Evolutionary conservation across 768 basidiomycete genomes (phyloP), one percentile per base, ranked within the genome.

Genomic region (Tylopilus sp.): DNA sequence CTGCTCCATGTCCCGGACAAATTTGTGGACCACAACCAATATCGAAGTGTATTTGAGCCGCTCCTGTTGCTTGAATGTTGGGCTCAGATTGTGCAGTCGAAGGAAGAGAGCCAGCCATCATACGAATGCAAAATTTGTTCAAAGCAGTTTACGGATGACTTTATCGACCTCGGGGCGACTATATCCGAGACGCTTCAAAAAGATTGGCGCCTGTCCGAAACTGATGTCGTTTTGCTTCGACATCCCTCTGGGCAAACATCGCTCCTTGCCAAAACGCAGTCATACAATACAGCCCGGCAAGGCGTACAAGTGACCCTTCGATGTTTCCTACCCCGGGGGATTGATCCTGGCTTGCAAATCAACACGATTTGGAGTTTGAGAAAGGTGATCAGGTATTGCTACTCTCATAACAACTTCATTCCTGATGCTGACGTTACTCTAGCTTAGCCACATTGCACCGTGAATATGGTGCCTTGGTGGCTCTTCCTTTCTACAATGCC

Each of bases 371-470:
- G 95, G 91, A 71, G 73, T 36, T 49, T 98, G 39, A 79, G 77
- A 57, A 95, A 91, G 66, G 79, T 95, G 17, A 79, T 93, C 53
- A 89, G 88, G 95, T 94, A 59, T 22, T 35, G 33, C 12, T 28
- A 39, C 48, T 49, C 30, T 12, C 30, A 40, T 15, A 26, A 20
- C 52, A 18, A 3, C 30, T 41, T 18, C 11, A 47, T 36, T 23
- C 11, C 11, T 31, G 51, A 57, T 46, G n/a, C 46, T 53, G 20
- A 61, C 33, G 1, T 40, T 49, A 38, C 40, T 43, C 23, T 45
- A 99, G 97, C 56, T 71, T 99, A 57, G 91, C 86, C 55, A 99
- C 97, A 0, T 74, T 95, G 22, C 82, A 93, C 59, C 86, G 97
- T 40, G 97, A 99, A 72, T 99, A 92, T 65, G 85, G 80, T 11